Conservation (phyloP, 2,329 filamentous ascomycete species). For the Penicillium hordei region DNA sequence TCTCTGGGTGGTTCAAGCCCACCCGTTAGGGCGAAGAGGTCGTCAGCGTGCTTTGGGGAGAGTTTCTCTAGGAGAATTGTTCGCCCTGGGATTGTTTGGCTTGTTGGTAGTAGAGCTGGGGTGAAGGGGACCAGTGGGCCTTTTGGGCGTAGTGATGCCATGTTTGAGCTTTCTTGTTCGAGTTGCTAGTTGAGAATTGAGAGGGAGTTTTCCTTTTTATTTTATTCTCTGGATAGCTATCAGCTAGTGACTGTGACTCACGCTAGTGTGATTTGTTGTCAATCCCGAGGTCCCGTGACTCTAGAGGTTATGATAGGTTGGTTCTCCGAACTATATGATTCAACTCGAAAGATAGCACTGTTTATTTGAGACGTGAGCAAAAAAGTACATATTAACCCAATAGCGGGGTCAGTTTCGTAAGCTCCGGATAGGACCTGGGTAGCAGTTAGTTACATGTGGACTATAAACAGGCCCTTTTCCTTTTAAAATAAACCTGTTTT, state of each 20-base stretch:
- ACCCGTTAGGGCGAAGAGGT: conserved; percentile 32
- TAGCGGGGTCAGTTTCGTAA: background rate
- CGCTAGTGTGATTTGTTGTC: background rate
- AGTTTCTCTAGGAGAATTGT: conserved; percentile 33
- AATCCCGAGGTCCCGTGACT: background rate
- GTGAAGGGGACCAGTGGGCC: conserved; percentile 13
- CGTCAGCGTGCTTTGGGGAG: conserved; percentile 27
- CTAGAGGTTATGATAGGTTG: background rate
- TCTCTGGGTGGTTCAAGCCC: conserved; percentile 17
- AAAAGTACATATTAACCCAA: background rate
- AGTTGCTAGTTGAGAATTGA: background rate
- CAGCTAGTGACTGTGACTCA: conserved; percentile 1
- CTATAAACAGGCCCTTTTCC: background rate
- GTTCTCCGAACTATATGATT: background rate
- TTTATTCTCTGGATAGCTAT: background rate
- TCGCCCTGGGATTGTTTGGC: conserved; percentile 20
- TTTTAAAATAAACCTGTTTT: conserved; percentile 21
- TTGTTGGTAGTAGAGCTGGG: conserved; percentile 11
- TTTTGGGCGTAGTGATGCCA: conserved; percentile 10
- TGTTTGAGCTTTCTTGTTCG: background rate
- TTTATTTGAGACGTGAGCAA: background rate
- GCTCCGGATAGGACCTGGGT: background rate
- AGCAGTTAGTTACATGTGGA: background rate
- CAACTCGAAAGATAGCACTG: background rate
- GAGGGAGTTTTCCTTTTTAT: background rate